Percentiles rank a stretch among this genome's conserved stretches.
phyloP scores from a whole-genome alignment of 2,329 filamentous ascomycete genomes.

The Colletotrichum viniferum region DNA sequence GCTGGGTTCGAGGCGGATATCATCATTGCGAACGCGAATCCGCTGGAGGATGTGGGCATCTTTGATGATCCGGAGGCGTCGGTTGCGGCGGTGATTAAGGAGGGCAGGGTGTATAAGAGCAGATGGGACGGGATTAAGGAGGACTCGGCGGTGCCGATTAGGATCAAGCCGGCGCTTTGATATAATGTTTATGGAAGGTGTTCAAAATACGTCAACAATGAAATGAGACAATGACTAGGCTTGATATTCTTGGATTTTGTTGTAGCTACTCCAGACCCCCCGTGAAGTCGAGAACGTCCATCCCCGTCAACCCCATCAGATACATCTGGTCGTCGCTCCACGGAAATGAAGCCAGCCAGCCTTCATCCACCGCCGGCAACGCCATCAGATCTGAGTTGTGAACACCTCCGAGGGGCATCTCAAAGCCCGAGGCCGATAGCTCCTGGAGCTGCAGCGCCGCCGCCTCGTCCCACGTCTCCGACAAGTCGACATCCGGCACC shows the following conservation, averaged over 20 bases:
- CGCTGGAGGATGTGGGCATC: conserved; percentile 56
- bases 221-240: background rate
- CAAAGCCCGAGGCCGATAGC: background rate
- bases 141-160: conserved; percentile 18
- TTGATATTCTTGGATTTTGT: background rate
- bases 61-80: conserved; percentile 50
- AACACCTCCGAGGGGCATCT: background rate
- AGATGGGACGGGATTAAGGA: conserved; percentile 23
- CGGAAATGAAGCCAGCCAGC: conserved; percentile 8
- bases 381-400: background rate
- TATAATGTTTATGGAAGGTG: background rate
- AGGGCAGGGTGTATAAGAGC: conserved; percentile 46
- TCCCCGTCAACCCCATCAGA: conserved; percentile 27
- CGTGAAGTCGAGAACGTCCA: conserved; percentile 28
- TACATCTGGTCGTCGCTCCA: conserved; percentile 28
- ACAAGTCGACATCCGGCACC: background rate
- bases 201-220: too few relatives aligned
- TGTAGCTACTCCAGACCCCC: background rate
- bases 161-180: conserved; percentile 8
- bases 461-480: background rate
- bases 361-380: background rate
- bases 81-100: conserved; percentile 58
- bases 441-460: background rate
- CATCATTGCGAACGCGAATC: conserved; percentile 55
- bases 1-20: conserved; percentile 58